Conservation (phyloP, 1,139 yeast genomes). For the Kodamaea suecica region DNA sequence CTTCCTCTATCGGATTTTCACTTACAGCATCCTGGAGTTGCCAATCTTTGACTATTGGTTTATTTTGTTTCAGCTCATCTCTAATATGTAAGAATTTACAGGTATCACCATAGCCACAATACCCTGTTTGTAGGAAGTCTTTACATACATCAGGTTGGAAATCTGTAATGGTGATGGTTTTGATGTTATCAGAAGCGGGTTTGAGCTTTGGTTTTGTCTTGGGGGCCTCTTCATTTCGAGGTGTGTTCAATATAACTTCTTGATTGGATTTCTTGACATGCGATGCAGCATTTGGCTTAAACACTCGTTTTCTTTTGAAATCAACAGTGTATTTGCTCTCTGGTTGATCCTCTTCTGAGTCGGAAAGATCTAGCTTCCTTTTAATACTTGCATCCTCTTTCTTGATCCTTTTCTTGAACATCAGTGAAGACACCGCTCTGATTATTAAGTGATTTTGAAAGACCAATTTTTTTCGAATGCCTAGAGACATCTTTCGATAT, state of each 20-base stretch:
- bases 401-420: constrained; percentile 36
- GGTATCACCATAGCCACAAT: constrained; percentile 97
- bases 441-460: no score
- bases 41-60: constrained; percentile 75
- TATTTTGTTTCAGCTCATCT: constrained; percentile 77
- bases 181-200: constrained; percentile 49
- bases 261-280: not conserved
- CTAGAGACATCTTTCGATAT: no score
- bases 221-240: constrained; percentile 7
- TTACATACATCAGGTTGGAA: constrained; percentile 95
- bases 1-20: constrained; percentile 19
- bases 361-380: constrained; percentile 15
- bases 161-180: constrained; percentile 76
- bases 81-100: constrained; percentile 91
- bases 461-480: no score
- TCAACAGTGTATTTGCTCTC: not conserved
- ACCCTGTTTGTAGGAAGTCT: constrained; percentile 88
- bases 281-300: constrained; percentile 1
- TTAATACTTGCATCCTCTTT: constrained; percentile 19
- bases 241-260: not conserved
- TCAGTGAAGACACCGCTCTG: no score
- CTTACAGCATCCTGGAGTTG: constrained; percentile 29
- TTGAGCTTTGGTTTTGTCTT: constrained; percentile 10
- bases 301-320: constrained; percentile 3
- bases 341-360: constrained; percentile 2